These are phyloP conservation scores for Penicillium sp. DNA, from an alignment of 2,329 filamentous ascomycete genomes.

Conservation along the genomic window DNA sequence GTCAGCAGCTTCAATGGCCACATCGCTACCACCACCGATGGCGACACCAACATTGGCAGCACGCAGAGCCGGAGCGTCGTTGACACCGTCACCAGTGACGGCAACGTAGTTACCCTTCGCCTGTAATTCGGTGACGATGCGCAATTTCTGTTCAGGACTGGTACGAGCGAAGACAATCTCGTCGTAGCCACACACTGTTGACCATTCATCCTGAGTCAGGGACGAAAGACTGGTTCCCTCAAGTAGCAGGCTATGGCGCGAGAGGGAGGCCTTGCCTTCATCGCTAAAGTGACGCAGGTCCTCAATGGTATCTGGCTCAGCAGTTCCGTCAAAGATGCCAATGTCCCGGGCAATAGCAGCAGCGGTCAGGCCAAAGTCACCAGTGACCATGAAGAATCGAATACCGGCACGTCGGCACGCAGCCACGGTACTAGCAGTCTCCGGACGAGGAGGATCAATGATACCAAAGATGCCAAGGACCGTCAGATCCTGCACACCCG, in stretches of 20 bases:
- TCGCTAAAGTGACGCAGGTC: slow-evolving; percentile 53
- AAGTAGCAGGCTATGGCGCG: slow-evolving; percentile 64
- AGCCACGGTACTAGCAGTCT: slow-evolving; percentile 43
- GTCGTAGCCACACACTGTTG: slow-evolving; percentile 62
- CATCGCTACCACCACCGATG: slow-evolving; percentile 48
- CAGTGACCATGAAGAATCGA: slow-evolving; percentile 53
- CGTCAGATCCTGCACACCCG: slow-evolving; percentile 52
- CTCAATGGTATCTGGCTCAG: slow-evolving; percentile 61
- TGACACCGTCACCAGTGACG: slow-evolving; percentile 48
- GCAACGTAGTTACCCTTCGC: slow-evolving; percentile 49
- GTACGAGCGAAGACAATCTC: slow-evolving; percentile 57
- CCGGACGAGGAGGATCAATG: slow-evolving; percentile 48
- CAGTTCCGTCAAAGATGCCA: slow-evolving; percentile 51
- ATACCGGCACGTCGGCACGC: slow-evolving; percentile 46
- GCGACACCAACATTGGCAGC: slow-evolving; percentile 44
- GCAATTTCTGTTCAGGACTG: slow-evolving; percentile 51
- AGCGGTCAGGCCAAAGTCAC: slow-evolving; percentile 50
- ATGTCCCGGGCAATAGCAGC: slow-evolving; percentile 50
- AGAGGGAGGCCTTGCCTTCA: slow-evolving; percentile 30
- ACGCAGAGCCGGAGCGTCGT: slow-evolving; percentile 44
- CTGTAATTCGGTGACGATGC: slow-evolving; percentile 51
- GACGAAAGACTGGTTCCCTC: slow-evolving; percentile 70
- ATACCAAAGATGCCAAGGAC: slow-evolving; percentile 61
- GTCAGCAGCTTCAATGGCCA: slow-evolving; percentile 50
- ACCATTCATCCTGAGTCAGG: slow-evolving; percentile 72